Evolutionary conservation across 2,329 filamentous ascomycete genomes (phyloP).

Genomic region (Fusarium sp.): DNA sequence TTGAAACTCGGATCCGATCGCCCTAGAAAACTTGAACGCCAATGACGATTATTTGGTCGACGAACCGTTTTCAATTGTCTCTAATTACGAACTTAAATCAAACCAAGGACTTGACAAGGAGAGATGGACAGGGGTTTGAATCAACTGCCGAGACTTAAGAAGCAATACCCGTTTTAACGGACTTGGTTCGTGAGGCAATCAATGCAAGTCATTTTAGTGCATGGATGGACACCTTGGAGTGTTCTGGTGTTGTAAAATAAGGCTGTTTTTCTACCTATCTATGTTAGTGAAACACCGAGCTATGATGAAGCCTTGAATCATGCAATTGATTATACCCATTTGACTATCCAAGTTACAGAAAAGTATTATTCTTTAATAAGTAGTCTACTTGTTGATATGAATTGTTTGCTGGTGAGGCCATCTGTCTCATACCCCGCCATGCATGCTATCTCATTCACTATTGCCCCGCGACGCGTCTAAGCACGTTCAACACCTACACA

Average conservation of each 20-base stretch:
- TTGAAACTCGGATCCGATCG: background rate
- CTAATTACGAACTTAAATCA: background rate
- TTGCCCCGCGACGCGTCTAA: conserved; percentile 39
- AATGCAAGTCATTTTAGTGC: background rate
- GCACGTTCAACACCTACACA: conserved; percentile 17
- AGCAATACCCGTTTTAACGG: background rate
- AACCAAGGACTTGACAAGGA: background rate
- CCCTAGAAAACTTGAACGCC: conserved; percentile 6
- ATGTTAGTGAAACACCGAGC: background rate
- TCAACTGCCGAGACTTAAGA: conserved; percentile 9
- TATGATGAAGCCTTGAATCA: background rate
- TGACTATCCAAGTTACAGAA: background rate
- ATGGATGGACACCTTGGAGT: background rate
- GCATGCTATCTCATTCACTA: background rate
- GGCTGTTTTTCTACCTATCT: background rate
- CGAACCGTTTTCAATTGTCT: background rate
- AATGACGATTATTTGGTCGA: conserved; percentile 4
- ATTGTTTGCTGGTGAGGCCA: background rate
- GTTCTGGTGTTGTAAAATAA: background rate
- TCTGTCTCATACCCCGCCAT: conserved; percentile 19
- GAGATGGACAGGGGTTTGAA: background rate
- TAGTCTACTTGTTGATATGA: background rate
- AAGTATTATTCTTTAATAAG: background rate
- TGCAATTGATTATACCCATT: background rate
- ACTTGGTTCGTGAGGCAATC: background rate